phyloP scores from a whole-genome alignment of 1,139 yeast species.

The Wickerhamomyces sp. region DNA sequence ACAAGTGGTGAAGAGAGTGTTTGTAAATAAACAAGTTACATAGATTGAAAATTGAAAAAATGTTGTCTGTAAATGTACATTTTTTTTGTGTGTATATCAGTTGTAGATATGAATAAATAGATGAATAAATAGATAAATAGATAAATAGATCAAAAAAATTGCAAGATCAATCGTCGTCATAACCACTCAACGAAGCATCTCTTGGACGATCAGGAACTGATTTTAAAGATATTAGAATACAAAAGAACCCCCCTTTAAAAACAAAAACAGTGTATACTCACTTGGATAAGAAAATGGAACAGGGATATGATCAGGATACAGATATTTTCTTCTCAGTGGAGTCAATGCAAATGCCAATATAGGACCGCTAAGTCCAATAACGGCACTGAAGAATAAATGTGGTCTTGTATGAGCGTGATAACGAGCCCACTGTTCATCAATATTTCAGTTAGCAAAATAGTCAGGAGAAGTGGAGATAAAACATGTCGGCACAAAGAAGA shows the following conservation, averaged over 20 bases:
- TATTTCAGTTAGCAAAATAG: too few relatives aligned
- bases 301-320: conserved; percentile 63
- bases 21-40: background rate
- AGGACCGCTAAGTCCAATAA: conserved; percentile 67
- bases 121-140: background rate
- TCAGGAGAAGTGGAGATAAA: too few relatives aligned
- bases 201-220: conserved; percentile 49
- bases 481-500: too few relatives aligned
- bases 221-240: background rate
- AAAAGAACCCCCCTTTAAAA: background rate
- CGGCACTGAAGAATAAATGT: conserved; percentile 66
- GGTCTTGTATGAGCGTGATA: conserved; percentile 79
- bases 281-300: conserved; percentile 66
- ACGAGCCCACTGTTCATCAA: conserved; percentile 78
- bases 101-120: conserved; percentile 3
- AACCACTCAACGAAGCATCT: conserved; percentile 44
- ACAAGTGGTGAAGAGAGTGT: conserved; percentile 38
- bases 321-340: conserved; percentile 65
- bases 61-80: conserved; percentile 11
- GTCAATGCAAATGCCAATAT: conserved; percentile 52
- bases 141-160: conserved; percentile 2
- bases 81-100: too few relatives aligned
- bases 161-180: conserved; percentile 37
- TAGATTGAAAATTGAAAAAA: too few relatives aligned
- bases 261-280: conserved; percentile 11